Evolutionary conservation across 202 grass and related monocot genomes (phyloP).

Genomic region (Hordeum pubiflorum): DNA sequence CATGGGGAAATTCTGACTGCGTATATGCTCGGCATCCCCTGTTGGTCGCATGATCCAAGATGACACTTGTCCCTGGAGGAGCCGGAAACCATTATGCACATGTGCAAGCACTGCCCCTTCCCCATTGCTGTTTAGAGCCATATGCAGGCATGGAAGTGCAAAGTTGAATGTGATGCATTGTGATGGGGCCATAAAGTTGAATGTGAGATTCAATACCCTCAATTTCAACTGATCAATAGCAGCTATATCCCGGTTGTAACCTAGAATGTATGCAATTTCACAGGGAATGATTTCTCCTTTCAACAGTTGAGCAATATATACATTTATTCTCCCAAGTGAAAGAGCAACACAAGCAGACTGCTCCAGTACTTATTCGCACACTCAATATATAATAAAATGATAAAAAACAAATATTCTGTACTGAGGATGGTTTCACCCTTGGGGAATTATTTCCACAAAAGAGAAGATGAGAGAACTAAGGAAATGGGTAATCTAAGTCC

Average conservation of each 20-base stretch:
- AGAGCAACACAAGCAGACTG: neutral
- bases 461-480: conserved; percentile 1
- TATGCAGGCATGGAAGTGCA: too few relatives aligned
- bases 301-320: neutral
- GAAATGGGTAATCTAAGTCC: conserved; percentile 24
- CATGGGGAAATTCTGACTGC: too few relatives aligned
- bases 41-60: too few relatives aligned
- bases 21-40: too few relatives aligned
- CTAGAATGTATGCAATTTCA: neutral
- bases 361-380: neutral
- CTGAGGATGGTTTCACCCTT: neutral
- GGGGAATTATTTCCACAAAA: neutral
- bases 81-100: too few relatives aligned
- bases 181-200: conserved; percentile 43
- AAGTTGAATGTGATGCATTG: conserved; percentile 11
- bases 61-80: too few relatives aligned
- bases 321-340: neutral
- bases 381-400: neutral
- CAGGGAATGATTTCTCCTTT: neutral
- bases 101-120: too few relatives aligned
- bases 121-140: too few relatives aligned
- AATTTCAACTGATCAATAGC: conserved; percentile 39
- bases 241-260: conserved; percentile 22
- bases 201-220: conserved; percentile 17
- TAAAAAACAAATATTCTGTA: neutral